Percentiles rank a stretch among this genome's conserved stretches.
Evolutionary conservation across 2,329 filamentous ascomycete genomes (phyloP).

Genomic region (Diaporthe capsici): DNA sequence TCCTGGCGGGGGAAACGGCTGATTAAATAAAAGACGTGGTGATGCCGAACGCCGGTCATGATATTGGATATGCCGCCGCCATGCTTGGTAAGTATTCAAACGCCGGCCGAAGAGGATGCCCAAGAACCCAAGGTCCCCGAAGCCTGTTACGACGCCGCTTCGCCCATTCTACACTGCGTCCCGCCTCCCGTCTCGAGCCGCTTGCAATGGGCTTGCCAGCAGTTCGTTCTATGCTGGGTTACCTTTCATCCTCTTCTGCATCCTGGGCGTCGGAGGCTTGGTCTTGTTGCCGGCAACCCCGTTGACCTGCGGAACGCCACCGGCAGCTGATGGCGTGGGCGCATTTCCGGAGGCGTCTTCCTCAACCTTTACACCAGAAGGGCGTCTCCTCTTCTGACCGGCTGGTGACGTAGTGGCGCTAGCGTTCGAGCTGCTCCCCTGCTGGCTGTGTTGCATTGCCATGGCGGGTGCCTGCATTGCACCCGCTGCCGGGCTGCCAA

Average conservation of each 20-base stretch:
- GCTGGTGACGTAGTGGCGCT: slow-evolving; percentile 77
- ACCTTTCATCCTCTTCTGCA: slow-evolving; percentile 68
- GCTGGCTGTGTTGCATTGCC: slow-evolving; percentile 77
- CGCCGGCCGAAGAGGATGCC: slow-evolving; percentile 35
- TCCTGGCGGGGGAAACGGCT: slow-evolving; percentile 5
- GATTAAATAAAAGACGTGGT: slow-evolving; percentile 8
- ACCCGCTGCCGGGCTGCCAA: slow-evolving; percentile 72
- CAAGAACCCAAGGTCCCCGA: neutral
- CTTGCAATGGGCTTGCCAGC: neutral
- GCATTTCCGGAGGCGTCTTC: slow-evolving; percentile 64
- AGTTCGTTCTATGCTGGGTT: slow-evolving; percentile 51
- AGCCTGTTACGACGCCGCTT: neutral
- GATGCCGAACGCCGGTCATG: slow-evolving; percentile 22
- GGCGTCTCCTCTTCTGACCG: slow-evolving; percentile 71
- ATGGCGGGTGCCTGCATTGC: slow-evolving; percentile 76
- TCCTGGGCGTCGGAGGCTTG: slow-evolving; percentile 70
- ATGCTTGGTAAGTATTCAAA: slow-evolving; percentile 36
- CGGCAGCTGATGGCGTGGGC: slow-evolving; percentile 61
- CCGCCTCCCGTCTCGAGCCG: neutral
- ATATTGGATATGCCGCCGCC: slow-evolving; percentile 7
- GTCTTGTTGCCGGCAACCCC: slow-evolving; percentile 62
- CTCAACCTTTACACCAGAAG: slow-evolving; percentile 69
- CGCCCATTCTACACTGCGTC: neutral
- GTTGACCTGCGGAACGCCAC: slow-evolving; percentile 63
- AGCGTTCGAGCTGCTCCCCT: slow-evolving; percentile 76